A percentile compares a stretch with the other conserved stretches of the same genome.
Conservation (phyloP, 164 flowering plant genomes). For the Saururus chinensis region DNA sequence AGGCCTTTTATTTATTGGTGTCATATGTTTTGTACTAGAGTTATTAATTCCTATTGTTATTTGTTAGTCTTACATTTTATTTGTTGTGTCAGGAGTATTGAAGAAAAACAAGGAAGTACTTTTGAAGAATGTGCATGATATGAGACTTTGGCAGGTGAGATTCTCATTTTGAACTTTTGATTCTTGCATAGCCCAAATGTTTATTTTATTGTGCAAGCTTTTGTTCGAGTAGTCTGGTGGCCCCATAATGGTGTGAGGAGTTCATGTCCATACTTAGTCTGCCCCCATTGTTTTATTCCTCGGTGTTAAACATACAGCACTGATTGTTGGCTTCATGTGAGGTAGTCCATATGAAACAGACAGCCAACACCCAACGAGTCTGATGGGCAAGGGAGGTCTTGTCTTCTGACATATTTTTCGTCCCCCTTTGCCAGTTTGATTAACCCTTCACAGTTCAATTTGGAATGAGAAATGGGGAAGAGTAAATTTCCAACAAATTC, state of each 20-base stretch:
- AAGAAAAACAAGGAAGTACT: constrained; percentile 60
- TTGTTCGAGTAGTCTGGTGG: background rate
- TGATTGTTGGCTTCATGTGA: too few relatives aligned
- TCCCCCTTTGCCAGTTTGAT: background rate
- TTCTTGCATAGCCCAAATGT: background rate
- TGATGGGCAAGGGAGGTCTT: too few relatives aligned
- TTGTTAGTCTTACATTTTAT: background rate
- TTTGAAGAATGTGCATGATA: constrained; percentile 25
- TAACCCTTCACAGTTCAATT: background rate
- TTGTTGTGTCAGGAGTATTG: constrained; percentile 47
- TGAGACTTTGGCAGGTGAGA: constrained; percentile 33
- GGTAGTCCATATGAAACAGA: too few relatives aligned
- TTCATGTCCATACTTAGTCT: too few relatives aligned
- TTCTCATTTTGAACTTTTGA: constrained; percentile 1
- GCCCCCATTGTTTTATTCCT: too few relatives aligned
- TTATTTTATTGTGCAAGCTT: background rate
- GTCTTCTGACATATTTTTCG: too few relatives aligned
- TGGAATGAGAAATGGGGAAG: background rate
- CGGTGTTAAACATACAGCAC: too few relatives aligned
- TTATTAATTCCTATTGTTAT: background rate
- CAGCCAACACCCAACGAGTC: too few relatives aligned
- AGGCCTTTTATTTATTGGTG: background rate
- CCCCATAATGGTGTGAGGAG: too few relatives aligned
- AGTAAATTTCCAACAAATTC: background rate
- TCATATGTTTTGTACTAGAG: too few relatives aligned